These are phyloP conservation scores for Hymenoscyphus repandus DNA, from an alignment of 2,329 filamentous ascomycete species.

Conservation along the genomic window DNA sequence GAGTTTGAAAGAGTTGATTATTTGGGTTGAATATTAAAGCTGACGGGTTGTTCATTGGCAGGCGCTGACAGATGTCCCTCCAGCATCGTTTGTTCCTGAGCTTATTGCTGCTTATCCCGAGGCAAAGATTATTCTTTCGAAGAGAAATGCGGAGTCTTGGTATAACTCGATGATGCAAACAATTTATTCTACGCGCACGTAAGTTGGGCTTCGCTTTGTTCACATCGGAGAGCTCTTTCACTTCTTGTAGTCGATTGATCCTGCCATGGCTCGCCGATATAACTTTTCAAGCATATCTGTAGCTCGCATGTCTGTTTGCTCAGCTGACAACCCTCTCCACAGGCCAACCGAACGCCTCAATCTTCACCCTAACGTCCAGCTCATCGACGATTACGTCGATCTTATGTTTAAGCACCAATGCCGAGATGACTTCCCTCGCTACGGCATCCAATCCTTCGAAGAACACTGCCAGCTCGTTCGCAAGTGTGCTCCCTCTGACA, in stretches of 20 bases:
- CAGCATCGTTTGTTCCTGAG: conserved; percentile 25
- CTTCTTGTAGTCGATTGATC: no score
- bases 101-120: conserved; percentile 12
- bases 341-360: neutral
- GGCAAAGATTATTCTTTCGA: conserved; percentile 10
- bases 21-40: neutral
- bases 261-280: no score
- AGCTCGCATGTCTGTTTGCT: no score
- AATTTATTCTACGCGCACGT: neutral
- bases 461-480: neutral
- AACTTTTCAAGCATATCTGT: no score
- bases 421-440: neutral
- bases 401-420: conserved; percentile 1
- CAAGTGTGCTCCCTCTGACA: neutral
- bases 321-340: neutral
- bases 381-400: neutral
- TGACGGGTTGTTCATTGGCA: neutral
- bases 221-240: no score
- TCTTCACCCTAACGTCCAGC: neutral
- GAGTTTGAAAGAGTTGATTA: neutral
- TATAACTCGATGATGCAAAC: neutral
- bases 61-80: conserved; percentile 3
- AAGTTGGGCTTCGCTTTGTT: neutral
- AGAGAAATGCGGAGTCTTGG: neutral
- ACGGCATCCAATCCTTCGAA: neutral